Evolutionary conservation across 257 asterid genomes (phyloP), one percentile per base, ranked within the genome.

Genomic region (Plantago major): DNA sequence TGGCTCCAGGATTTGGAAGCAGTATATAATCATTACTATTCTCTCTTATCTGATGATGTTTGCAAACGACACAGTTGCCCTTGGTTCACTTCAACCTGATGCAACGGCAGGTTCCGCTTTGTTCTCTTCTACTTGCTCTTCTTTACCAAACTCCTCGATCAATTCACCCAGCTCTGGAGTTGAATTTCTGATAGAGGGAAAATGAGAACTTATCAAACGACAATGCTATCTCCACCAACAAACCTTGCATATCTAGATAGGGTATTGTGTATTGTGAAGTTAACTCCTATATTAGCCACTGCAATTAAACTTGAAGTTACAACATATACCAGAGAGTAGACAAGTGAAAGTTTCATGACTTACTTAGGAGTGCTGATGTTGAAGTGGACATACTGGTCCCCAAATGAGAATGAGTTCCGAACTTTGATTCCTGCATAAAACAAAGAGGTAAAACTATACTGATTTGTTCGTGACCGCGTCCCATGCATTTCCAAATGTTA

Each of bases 311-410:
- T 7, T 43, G 15, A 51, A 48, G 52, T 33, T 11, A 22, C 26
- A n/a, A n/a, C n/a, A n/a, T n/a, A n/a, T n/a, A 1, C 26, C 40
- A 58, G 11, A 22, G 18, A 47, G 22, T 12, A 55, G 30, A n/a
- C 14, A 16, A 66, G 22, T 16, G 12, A 19, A 43, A 30, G 11
- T 48, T 12, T 45, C 47, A 12, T 0, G 54, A 73, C 95, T 71
- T 85, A 88, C 98, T 81, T 58, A 26, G 98, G 98, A 56, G 88
- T 88, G 81, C 79, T 79, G 84, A 90, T 81, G 18, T 73, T 90
- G 82, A 88, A 88, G 84, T 90, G 96, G 61, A 90, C 95, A 63
- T 74, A 90, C 67, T 90, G 84, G 67, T 90, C 95, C 60, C 98
- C 98, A 4, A 85, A 86, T 48, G 95, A 67, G 42, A 45, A 80